These are phyloP conservation scores for Backusella australiensis DNA, from an alignment of 192 early-diverging fungal genomes.

Conservation along the genomic window DNA sequence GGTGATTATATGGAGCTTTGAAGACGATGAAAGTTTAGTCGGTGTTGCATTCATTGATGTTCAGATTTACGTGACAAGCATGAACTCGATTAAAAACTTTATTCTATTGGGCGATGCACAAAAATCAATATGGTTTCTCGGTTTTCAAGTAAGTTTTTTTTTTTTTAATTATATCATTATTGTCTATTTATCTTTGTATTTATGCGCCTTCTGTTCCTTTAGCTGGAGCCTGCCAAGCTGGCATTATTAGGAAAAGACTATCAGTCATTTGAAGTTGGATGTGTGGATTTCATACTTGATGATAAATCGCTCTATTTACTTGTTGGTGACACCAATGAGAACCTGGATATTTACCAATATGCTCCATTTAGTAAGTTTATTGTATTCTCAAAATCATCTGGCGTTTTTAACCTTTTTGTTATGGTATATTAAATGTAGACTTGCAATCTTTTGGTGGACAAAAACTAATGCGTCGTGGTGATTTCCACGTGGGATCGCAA, in stretches of 20 bases:
- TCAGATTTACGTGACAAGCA: conserved; percentile 82
- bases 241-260: conserved; percentile 88
- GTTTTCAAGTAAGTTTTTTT: conserved; percentile 70
- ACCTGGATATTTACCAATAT: conserved; percentile 82
- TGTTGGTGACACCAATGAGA: conserved; percentile 82
- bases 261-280: conserved; percentile 69
- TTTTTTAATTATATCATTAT: no score
- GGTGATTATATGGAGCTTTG: conserved; percentile 84
- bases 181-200: background rate
- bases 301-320: conserved; percentile 69
- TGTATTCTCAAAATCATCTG: background rate
- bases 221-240: conserved; percentile 89
- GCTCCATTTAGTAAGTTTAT: conserved; percentile 75
- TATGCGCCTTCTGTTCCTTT: background rate
- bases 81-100: conserved; percentile 83
- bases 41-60: conserved; percentile 96
- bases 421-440: conserved; percentile 43
- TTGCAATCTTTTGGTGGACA: conserved; percentile 86
- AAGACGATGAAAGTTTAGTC: conserved; percentile 74
- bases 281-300: conserved; percentile 76
- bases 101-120: conserved; percentile 84
- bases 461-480: conserved; percentile 86
- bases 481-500: conserved; percentile 81
- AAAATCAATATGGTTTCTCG: conserved; percentile 87
- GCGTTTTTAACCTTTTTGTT: background rate